Conservation (phyloP, 2,329 filamentous ascomycete species). For the Fusarium vanettenii region DNA sequence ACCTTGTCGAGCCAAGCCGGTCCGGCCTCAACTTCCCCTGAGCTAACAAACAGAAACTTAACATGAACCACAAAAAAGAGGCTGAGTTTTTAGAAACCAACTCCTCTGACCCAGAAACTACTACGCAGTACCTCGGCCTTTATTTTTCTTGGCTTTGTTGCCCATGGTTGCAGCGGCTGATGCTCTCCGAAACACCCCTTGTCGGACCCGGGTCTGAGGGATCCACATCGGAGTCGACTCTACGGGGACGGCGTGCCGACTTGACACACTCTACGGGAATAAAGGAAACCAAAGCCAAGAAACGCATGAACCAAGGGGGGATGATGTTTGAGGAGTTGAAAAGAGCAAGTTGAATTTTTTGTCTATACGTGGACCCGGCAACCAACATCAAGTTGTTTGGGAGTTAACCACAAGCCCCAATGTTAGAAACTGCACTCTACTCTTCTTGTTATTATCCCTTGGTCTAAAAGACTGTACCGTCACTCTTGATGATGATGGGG, state of each 20-base stretch:
- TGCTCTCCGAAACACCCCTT: constrained; percentile 28
- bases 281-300: not conserved
- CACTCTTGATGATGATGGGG: constrained; percentile 69
- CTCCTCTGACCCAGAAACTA: not conserved
- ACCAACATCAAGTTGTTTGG: not conserved
- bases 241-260: not conserved
- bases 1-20: constrained; percentile 8
- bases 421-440: not conserved
- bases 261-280: not conserved
- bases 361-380: not conserved
- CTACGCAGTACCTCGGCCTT: not conserved
- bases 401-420: not conserved
- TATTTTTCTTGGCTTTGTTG: constrained; percentile 4
- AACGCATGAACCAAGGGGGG: not conserved
- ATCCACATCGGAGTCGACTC: not conserved
- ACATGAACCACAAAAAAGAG: not conserved
- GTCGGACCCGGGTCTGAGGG: constrained; percentile 3
- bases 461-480: constrained; percentile 25
- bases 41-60: constrained; percentile 10
- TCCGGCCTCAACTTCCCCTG: not conserved
- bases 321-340: not conserved
- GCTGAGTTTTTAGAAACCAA: not conserved
- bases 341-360: not conserved
- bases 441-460: not conserved
- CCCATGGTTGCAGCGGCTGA: constrained; percentile 6